Base-by-base conservation (phyloP, 2,329 filamentous ascomycete species). In the Talaromyces pinophilus region DNA sequence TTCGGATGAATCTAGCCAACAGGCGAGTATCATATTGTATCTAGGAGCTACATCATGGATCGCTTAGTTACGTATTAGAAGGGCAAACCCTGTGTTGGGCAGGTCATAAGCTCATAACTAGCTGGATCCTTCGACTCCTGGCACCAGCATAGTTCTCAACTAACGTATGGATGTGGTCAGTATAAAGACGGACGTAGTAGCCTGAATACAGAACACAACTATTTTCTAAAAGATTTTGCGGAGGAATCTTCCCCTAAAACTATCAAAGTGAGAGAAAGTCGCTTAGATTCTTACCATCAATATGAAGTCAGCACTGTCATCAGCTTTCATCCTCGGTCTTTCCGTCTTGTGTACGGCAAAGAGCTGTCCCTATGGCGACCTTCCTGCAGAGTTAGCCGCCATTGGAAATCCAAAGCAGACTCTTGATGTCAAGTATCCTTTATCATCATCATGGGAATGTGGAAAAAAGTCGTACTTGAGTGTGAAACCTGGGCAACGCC, bases 361-460 rank as follows among this genome's bases (percentile, higher is more conserved):
- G 22, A 52, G 30, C 60, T 52, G n/a, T 5, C 13, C 30, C 3
- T 50, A 44, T 42, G 44, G 11, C 30, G 52, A 52, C 60, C 33
- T 62, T 48, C 60, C 60, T 15, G 44, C 10, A 15, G 44, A 22
- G 17, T 40, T 62, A 17, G 19, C 44, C 15, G 44, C 30, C 5
- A 8, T 62, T 30, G 60, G 60, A 40, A 62, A 25, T 40, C 44
- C 60, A 40, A 22, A 62, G 6, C 30, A 35, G 30, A 62, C 44
- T 25, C 22, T 62, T 33, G 28, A 48, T 33, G 44, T 33, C 33
- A 50, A 22, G 40, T 62, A 46, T 15, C 44, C 60, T 40, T 19
- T 62, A 19, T 40, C 60, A 19, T 40, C 60, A 13, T 62, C 60
- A 19, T 62, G 60, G 60, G 44, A n/a, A 28, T 62, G 44, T n/a